Evolutionary conservation across 2,329 filamentous ascomycete genomes (phyloP), one percentile per base, ranked within the genome.

Genomic region (Botrytis paeoniae): DNA sequence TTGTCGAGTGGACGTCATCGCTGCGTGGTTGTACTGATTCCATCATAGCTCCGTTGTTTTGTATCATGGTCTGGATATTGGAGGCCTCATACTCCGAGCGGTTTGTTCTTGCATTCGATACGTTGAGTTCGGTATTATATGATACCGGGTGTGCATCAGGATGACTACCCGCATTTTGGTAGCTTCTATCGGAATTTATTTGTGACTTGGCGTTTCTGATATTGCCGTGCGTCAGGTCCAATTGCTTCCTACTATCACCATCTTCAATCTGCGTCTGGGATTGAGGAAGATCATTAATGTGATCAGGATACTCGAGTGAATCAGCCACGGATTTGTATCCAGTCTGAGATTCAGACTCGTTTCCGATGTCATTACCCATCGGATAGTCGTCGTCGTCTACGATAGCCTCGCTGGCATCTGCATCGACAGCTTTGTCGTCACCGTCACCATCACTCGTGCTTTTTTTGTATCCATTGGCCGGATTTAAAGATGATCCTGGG

Each of bases 1-100:
- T 1, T 3, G 16, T 41, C 29, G 35, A 20, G 1, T 8, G 18
- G 18, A 4, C 0, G 0, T 32, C 18, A 16, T 41, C 4, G 4
- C 35, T 57, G 65, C 10, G 16, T 41, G 35, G 25, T 12, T 32
- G 48, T 10, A 22, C 25, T 35, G n/a, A 32, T 41, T 18, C 25
- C 35, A 20, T 3, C 25, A 29, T 25, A 57, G 4, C 10, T 10
- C 35, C 18, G 5, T 10, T 37, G 29, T 20, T 9, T 18, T 68
- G 8, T 9, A 18, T 25, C 16, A 2, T 57, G 10, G 37, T 29
- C n/a, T 18, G 25, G 6, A 32, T 22, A 4, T 22, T 0, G n/a
- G 14, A 41, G 8, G 35, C 29, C 22, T 41, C 6, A 57, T 41
- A 51, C 25, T 57, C 37, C 2, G 12, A 41, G 14, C 32, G 4